Conservation (phyloP, 345 rosid genomes). For the Aegle marmelos region DNA sequence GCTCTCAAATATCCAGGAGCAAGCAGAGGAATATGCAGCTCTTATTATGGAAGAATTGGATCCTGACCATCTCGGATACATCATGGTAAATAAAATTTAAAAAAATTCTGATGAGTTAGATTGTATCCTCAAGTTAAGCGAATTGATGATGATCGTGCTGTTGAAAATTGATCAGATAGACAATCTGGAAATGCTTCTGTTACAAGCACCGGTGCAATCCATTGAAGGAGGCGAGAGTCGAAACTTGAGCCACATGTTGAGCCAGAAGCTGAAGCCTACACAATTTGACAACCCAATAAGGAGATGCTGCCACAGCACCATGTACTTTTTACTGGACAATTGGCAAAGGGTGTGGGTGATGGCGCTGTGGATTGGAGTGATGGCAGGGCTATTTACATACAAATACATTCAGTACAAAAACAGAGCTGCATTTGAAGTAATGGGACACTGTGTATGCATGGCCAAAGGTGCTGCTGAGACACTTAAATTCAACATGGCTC, state of each 20-base stretch:
- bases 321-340: conserved; percentile 61
- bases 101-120: too few species aligned
- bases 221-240: conserved; percentile 57
- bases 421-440: conserved; percentile 55
- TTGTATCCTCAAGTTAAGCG: background rate
- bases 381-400: conserved; percentile 59
- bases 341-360: conserved; percentile 82
- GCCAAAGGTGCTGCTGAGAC: conserved; percentile 89
- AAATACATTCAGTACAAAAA: conserved; percentile 49
- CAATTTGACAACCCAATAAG: conserved; percentile 43
- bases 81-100: conserved; percentile 43
- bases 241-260: conserved; percentile 65
- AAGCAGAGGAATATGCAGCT: conserved; percentile 80
- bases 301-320: conserved; percentile 35
- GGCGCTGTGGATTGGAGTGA: conserved; percentile 51
- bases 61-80: conserved; percentile 67
- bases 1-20: conserved; percentile 56
- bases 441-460: conserved; percentile 65
- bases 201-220: conserved; percentile 54
- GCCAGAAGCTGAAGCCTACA: conserved; percentile 71
- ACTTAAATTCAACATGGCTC: conserved; percentile 70
- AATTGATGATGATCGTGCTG: background rate
- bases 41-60: conserved; percentile 86
- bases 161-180: conserved; percentile 44
- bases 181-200: conserved; percentile 57